These are phyloP conservation scores for Kurtzmaniella quercitrusa DNA, from an alignment of 1,139 yeast genomes.

Conservation along the genomic window DNA sequence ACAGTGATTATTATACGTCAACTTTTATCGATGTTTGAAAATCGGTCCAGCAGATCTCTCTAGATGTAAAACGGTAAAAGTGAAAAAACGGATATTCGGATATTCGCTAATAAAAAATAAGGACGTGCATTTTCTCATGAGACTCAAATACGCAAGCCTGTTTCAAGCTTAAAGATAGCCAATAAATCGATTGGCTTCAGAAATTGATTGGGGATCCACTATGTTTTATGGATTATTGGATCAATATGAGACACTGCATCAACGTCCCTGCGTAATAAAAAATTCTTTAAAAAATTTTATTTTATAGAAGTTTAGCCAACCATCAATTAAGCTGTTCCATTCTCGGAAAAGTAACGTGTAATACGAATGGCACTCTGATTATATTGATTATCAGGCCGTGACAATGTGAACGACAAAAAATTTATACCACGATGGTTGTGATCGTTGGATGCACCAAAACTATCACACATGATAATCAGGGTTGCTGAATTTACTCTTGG, in stretches of 20 bases:
- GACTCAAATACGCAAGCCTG: neutral
- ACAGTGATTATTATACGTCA: too few relatives aligned
- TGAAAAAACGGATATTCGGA: too few relatives aligned
- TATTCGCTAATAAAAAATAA: too few relatives aligned
- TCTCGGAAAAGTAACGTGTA: neutral
- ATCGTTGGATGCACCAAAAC: too few relatives aligned
- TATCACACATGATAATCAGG: too few relatives aligned
- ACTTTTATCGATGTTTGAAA: too few relatives aligned
- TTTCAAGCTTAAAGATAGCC: neutral
- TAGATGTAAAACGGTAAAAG: too few relatives aligned
- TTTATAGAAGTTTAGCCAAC: neutral
- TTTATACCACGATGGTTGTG: too few relatives aligned
- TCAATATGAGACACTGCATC: neutral
- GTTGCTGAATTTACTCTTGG: too few relatives aligned
- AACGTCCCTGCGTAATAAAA: neutral
- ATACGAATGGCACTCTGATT: neutral
- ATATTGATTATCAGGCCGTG: neutral
- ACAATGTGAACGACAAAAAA: neutral
- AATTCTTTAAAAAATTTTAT: neutral
- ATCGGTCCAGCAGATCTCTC: too few relatives aligned
- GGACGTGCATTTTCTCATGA: too few relatives aligned
- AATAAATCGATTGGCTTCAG: neutral
- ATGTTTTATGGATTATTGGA: neutral
- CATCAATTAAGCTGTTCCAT: neutral
- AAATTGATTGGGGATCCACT: neutral